These are phyloP conservation scores for Serendipita sp. DNA, from an alignment of 768 basidiomycete species.

Conservation along the genomic window DNA sequence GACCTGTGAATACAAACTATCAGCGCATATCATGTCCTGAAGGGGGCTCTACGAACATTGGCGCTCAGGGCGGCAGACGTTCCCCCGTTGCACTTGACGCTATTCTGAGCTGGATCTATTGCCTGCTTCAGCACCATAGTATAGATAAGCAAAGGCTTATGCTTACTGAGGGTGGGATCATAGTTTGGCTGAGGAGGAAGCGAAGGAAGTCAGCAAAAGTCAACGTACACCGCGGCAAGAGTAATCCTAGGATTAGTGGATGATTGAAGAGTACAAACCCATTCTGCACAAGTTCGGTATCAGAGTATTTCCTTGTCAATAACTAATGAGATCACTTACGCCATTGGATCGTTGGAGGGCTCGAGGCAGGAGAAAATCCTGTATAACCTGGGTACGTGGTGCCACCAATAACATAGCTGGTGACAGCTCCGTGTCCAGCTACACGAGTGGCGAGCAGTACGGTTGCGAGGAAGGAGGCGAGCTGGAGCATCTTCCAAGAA, in stretches of 20 bases:
- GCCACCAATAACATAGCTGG: slow-evolving; percentile 5
- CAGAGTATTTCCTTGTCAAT: too few relatives aligned
- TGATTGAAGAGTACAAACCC: too few relatives aligned
- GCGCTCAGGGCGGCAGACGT: slow-evolving; percentile 1
- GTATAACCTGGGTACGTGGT: slow-evolving; percentile 12
- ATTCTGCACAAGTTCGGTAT: too few relatives aligned
- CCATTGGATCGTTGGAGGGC: background rate
- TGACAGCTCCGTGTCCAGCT: slow-evolving; percentile 12
- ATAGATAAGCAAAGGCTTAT: too few relatives aligned
- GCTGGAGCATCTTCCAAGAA: background rate
- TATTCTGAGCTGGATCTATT: background rate
- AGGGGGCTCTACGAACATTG: background rate
- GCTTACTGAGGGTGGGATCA: background rate
- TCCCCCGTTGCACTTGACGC: slow-evolving; percentile 11
- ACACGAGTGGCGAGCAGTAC: background rate
- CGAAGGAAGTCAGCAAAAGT: background rate
- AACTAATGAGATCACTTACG: background rate
- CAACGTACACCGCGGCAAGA: background rate
- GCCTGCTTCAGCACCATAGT: too few relatives aligned
- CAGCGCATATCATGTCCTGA: too few relatives aligned
- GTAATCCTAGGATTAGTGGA: background rate
- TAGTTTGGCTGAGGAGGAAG: background rate
- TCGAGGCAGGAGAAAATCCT: background rate
- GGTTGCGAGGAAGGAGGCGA: background rate
- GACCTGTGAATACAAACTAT: too few relatives aligned